A percentile compares a stretch with the other conserved stretches of the same genome.
Conservation (phyloP, 371 early-diverging fungal species). For the Actinomortierella ambigua region DNA sequence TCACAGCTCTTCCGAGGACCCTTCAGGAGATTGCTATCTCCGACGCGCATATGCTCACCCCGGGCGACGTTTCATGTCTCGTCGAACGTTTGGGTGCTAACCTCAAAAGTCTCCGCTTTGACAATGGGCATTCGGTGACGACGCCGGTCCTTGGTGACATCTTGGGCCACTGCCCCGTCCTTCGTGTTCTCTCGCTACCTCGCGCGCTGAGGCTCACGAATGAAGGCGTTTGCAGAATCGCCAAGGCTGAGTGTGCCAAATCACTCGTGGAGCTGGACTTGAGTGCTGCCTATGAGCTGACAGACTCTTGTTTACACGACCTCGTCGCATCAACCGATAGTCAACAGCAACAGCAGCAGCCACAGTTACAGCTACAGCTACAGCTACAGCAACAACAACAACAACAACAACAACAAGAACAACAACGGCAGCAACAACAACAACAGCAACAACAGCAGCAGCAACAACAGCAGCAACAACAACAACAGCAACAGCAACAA, state of each 20-base stretch:
- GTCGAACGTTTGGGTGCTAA: constrained; percentile 20
- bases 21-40: constrained; percentile 30
- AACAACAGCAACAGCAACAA: constrained; percentile 16
- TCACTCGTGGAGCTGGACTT: constrained; percentile 31
- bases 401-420: constrained; percentile 2
- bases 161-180: constrained; percentile 16
- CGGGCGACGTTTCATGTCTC: constrained; percentile 20
- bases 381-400: too few species aligned
- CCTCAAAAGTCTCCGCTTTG: constrained; percentile 18
- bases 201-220: constrained; percentile 28
- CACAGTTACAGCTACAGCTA: too few species aligned
- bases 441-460: not conserved
- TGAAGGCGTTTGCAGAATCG: constrained; percentile 17
- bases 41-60: constrained; percentile 16
- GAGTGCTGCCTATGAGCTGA: constrained; percentile 23
- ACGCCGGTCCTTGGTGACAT: constrained; percentile 24
- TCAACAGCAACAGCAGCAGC: too few species aligned
- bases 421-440: constrained; percentile 4
- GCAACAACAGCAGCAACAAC: not conserved
- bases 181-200: constrained; percentile 28
- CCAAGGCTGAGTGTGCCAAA: constrained; percentile 18
- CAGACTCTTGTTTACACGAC: constrained; percentile 18
- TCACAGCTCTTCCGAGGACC: constrained; percentile 23
- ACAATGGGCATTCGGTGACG: constrained; percentile 21
- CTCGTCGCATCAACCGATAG: too few species aligned